phyloP scores from a whole-genome alignment of 805 yeast species.

The Monosporozyma aerobia region DNA sequence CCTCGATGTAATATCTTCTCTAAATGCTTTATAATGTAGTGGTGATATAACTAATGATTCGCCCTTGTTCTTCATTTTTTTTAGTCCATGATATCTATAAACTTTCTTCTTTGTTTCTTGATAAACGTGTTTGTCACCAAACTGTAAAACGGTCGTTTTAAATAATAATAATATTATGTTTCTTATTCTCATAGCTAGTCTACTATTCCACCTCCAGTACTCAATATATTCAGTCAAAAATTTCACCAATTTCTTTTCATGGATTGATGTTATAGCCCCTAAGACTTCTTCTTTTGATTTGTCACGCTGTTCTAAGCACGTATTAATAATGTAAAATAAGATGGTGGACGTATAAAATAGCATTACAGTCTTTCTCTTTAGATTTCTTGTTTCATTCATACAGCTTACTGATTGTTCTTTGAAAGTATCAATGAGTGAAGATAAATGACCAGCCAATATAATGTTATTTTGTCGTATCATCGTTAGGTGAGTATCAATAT shows the following conservation, averaged over 20 bases:
- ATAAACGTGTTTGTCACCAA: constrained; percentile 47
- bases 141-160: constrained; percentile 45
- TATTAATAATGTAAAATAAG: constrained; percentile 15
- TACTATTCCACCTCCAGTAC: constrained; percentile 54
- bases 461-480: constrained; percentile 18
- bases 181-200: constrained; percentile 41
- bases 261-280: constrained; percentile 2
- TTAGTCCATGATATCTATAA: constrained; percentile 31
- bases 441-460: constrained; percentile 10
- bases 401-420: constrained; percentile 18
- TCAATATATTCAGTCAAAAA: constrained; percentile 45
- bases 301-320: constrained; percentile 13
- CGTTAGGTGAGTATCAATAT: constrained; percentile 11
- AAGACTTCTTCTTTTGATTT: constrained; percentile 5
- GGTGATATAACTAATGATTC: constrained; percentile 54
- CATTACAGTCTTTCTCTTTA: constrained; percentile 13
- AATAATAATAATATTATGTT: constrained; percentile 45
- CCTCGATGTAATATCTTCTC: constrained; percentile 63
- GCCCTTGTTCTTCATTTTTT: constrained; percentile 17
- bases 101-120: constrained; percentile 40
- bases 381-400: constrained; percentile 15
- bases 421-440: constrained; percentile 12
- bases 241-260: constrained; percentile 31
- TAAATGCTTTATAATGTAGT: constrained; percentile 71
- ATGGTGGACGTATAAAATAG: constrained; percentile 23